Evolutionary conservation across 805 yeast genomes (phyloP).

Genomic region (Naumovozyma dairenensis): DNA sequence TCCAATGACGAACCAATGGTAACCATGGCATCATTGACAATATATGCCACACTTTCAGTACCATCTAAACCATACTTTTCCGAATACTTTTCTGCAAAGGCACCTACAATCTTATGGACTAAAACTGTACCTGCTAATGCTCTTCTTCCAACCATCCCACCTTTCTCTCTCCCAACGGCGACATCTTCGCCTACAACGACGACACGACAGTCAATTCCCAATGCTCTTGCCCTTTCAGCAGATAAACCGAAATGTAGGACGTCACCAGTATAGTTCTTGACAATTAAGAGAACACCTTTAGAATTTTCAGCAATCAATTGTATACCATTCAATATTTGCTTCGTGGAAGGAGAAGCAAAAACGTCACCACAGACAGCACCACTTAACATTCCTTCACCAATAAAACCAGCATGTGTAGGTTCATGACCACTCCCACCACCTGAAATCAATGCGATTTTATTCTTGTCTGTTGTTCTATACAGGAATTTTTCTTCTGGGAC

Average conservation of each 20-base stretch:
- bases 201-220: slow-evolving; percentile 63
- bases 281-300: slow-evolving; percentile 64
- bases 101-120: slow-evolving; percentile 80
- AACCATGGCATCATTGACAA: slow-evolving; percentile 56
- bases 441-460: slow-evolving; percentile 63
- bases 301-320: slow-evolving; percentile 28
- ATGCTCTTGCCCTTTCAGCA: slow-evolving; percentile 74
- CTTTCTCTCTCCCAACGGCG: slow-evolving; percentile 83
- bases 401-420: slow-evolving; percentile 87
- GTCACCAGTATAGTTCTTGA: slow-evolving; percentile 93
- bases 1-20: slow-evolving; percentile 87
- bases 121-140: slow-evolving; percentile 87
- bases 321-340: slow-evolving; percentile 66
- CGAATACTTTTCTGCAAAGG: slow-evolving; percentile 40
- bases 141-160: slow-evolving; percentile 87
- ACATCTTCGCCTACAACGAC: slow-evolving; percentile 86
- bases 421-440: slow-evolving; percentile 98
- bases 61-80: slow-evolving; percentile 39
- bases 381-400: slow-evolving; percentile 72
- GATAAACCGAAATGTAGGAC: slow-evolving; percentile 87
- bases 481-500: slow-evolving; percentile 32
- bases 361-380: slow-evolving; percentile 85
- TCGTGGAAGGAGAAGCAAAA: slow-evolving; percentile 94
- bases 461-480: slow-evolving; percentile 27
- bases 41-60: slow-evolving; percentile 49